Conservation (phyloP, 1,284 basidiomycete species). For the Rhodotorula sp. region DNA sequence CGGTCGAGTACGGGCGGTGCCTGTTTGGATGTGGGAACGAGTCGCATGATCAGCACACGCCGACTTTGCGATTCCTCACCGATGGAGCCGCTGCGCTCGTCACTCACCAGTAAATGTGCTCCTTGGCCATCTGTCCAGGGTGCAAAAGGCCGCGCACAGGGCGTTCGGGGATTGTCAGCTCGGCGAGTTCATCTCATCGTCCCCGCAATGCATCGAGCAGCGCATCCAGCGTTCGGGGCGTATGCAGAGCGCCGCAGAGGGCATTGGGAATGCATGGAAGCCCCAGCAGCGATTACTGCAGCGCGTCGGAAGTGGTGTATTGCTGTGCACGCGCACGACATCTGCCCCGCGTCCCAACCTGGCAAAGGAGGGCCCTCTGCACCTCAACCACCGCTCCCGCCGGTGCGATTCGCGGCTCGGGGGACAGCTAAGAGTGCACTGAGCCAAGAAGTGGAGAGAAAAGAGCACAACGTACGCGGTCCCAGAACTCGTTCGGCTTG, state of each 20-base stretch:
- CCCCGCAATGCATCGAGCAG: constrained; percentile 4
- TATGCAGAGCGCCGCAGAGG: too few relatives aligned
- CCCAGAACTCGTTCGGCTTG: constrained; percentile 82
- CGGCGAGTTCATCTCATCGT: background rate
- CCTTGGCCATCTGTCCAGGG: constrained; percentile 66
- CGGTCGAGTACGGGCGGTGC: constrained; percentile 88
- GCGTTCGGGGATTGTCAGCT: constrained; percentile 3
- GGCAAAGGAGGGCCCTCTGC: background rate
- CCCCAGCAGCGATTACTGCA: background rate
- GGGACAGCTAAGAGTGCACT: background rate
- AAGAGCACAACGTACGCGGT: constrained; percentile 59
- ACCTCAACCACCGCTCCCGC: background rate
- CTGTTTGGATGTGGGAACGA: background rate
- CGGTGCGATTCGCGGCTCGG: background rate
- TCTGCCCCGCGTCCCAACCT: background rate
- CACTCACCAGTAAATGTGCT: constrained; percentile 68
- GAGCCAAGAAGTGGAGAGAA: too few relatives aligned
- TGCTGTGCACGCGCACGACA: background rate
- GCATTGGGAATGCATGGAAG: too few relatives aligned
- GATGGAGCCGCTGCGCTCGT: too few relatives aligned
- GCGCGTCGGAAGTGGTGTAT: background rate
- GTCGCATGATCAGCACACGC: background rate
- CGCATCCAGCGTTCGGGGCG: background rate
- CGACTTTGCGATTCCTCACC: background rate
- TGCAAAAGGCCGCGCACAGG: background rate